Percentiles rank a stretch among this genome's conserved stretches.
Conservation (phyloP, 2,329 filamentous ascomycete species). For the Elsinoe ampelina region DNA sequence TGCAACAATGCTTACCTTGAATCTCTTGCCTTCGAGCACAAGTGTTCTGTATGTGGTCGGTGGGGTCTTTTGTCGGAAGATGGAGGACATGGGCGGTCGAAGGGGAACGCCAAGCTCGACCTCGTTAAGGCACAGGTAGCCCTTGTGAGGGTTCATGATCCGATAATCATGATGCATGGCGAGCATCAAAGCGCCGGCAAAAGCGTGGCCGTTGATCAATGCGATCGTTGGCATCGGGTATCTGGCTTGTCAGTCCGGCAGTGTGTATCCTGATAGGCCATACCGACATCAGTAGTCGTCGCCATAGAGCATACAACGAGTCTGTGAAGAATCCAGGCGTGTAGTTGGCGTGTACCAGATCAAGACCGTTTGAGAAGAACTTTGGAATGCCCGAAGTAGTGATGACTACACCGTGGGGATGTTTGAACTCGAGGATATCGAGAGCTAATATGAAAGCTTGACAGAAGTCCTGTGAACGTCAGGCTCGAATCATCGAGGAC, state of each 20-base stretch:
- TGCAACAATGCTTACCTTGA: constrained; percentile 30
- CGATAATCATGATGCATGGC: constrained; percentile 79
- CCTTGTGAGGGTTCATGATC: constrained; percentile 59
- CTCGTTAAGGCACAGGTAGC: constrained; percentile 75
- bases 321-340: constrained; percentile 52
- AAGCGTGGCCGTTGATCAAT: constrained; percentile 67
- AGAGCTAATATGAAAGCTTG: constrained; percentile 59
- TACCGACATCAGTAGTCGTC: constrained; percentile 49
- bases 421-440: constrained; percentile 61
- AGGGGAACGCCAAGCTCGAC: constrained; percentile 71
- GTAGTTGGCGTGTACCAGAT: constrained; percentile 56
- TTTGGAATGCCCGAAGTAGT: constrained; percentile 68
- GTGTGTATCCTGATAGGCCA: not conserved
- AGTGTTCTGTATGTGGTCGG: constrained; percentile 50
- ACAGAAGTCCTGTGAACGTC: constrained; percentile 44
- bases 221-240: constrained; percentile 77
- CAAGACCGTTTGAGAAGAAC: constrained; percentile 78
- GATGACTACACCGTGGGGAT: constrained; percentile 62
- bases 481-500: not conserved
- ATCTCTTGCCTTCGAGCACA: constrained; percentile 65
- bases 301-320: constrained; percentile 56
- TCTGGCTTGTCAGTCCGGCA: constrained; percentile 23
- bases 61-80: constrained; percentile 63
- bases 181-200: constrained; percentile 73
- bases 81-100: constrained; percentile 60